Base-by-base conservation (phyloP, 208 protist genomes). In the Trypanosoma rangeli region DNA sequence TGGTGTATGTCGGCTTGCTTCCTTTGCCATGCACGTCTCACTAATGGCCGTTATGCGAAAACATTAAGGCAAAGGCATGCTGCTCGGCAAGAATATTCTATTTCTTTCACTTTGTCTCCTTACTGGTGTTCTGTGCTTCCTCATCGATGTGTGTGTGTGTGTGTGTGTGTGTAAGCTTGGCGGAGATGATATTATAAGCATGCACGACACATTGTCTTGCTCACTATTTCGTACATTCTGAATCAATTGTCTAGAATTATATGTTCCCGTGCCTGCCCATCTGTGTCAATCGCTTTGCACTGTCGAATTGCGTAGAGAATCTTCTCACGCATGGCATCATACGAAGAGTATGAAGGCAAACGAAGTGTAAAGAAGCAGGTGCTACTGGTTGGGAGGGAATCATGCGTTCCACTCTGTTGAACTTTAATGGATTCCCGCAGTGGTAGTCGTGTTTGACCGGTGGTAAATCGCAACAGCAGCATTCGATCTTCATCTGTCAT, bases 341-440 rank as follows among this genome's bases (percentile, higher is more conserved):
- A 39, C 2, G 85, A 94, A 22, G 85, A 84, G 67, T 99, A 99
- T 3, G 74, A 72, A 18, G 97, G 96, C 7, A 99, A 50, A 10
- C 92, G 85, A 24, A 98, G 80, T 1, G 85, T 94, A 64, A 98
- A 98, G 77, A 98, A 98, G 77, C 97, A 99, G 22, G 97, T 99
- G 66, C 89, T 87, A 59, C 91, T 93, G 0, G 92, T 92, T 28
- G 96, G 95, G 31, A 98, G 78, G 26, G 88, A 86, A 55, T 98
- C 82, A 52, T 76, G 87, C 33, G 59, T 74, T 18, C 82, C 82
- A 66, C 76, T 83, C 53, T 83, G 80, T 57, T 93, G 86, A 55
- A 97, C 89, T 70, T 96, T 97, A 39, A 97, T 97, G 35, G 74
- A 72, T 0, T 86, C 81, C 65, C 87, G 90, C 16, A 97, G 71